Conservation (phyloP, 139 green algal species). For the Chlorella vulgaris region DNA sequence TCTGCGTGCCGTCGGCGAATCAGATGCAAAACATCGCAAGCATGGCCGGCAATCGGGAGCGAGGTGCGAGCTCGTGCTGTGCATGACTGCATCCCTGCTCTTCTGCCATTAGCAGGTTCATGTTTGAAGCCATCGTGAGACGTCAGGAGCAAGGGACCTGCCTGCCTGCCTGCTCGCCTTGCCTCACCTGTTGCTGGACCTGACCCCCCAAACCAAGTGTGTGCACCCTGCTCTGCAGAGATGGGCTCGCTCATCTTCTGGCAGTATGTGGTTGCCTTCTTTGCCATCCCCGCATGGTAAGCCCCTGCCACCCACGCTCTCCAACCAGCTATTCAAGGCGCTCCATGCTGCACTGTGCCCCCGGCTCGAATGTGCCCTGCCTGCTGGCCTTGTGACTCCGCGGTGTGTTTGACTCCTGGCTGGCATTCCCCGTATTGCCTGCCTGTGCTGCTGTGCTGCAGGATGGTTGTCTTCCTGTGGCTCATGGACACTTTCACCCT, state of each 20-base stretch:
- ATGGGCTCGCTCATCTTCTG: slow-evolving; percentile 10
- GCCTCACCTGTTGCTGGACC: background rate
- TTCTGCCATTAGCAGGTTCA: too few species aligned
- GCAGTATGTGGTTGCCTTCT: background rate
- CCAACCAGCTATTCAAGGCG: background rate
- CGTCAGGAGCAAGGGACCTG: too few species aligned
- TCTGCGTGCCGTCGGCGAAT: background rate
- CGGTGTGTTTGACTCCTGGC: background rate
- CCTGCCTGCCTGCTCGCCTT: background rate
- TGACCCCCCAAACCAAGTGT: background rate
- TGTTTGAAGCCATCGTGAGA: too few species aligned
- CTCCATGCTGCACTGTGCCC: background rate
- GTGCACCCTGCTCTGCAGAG: background rate
- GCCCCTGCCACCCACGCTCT: background rate
- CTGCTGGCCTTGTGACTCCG: background rate
- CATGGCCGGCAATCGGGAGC: background rate
- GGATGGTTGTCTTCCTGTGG: background rate
- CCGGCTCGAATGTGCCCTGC: background rate
- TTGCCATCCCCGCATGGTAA: slow-evolving; percentile 3
- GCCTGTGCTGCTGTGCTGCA: background rate
- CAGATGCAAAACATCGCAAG: slow-evolving; percentile 7
- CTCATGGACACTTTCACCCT: background rate
- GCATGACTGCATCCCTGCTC: background rate
- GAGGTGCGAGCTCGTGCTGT: background rate
- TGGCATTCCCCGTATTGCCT: background rate